Evolutionary conservation across 2,329 filamentous ascomycete species (phyloP), one percentile per base, ranked within the genome.

Genomic region (Immersiporthe knoxdaviesiana): DNA sequence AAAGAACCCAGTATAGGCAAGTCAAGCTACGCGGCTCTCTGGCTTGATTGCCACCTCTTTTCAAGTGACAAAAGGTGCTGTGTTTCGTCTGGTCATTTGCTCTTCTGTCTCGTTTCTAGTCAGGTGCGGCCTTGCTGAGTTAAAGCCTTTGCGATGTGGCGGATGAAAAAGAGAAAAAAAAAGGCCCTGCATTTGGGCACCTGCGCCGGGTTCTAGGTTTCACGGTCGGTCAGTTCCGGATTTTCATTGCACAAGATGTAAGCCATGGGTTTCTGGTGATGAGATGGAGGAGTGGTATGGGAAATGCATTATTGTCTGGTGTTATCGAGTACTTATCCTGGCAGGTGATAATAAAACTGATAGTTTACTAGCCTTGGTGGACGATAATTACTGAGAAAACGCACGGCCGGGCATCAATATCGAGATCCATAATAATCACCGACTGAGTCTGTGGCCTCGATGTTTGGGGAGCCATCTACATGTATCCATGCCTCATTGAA

Each of bases 11-110:
- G 21, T 7, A 37, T 21, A 24, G 56, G 56, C 18, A 30, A 16
- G n/a, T 21, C 30, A 24, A n/a, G 32, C n/a, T 37, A n/a, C 30
- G 56, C 27, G 56, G 30, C 56, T 59, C 56, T 59, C 14, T n/a
- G 21, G 56, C 32, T 21, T 30, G 56, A 37, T 59, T 10, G 16
- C 32, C 30, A 14, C 12, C 16, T 37, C 18, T 4, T 8, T 37
- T 59, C 30, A 37, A 37, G 32, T 21, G 56, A 35, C 54, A 27
- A 54, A n/a, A n/a, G n/a, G 50, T 54, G 54, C 30, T 59, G 35
- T 16, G 56, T 59, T 59, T 59, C 56, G 56, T 59, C 56, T 59
- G 56, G 21, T 59, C 18, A n/a, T n/a, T n/a, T n/a, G n/a, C 32
- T 11, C n/a, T 59, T n/a, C 21, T 59, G 56, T 59, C 24, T 24